phyloP scores from a whole-genome alignment of 495 filamentous ascomycete species.

The Xylaria intraflava region DNA sequence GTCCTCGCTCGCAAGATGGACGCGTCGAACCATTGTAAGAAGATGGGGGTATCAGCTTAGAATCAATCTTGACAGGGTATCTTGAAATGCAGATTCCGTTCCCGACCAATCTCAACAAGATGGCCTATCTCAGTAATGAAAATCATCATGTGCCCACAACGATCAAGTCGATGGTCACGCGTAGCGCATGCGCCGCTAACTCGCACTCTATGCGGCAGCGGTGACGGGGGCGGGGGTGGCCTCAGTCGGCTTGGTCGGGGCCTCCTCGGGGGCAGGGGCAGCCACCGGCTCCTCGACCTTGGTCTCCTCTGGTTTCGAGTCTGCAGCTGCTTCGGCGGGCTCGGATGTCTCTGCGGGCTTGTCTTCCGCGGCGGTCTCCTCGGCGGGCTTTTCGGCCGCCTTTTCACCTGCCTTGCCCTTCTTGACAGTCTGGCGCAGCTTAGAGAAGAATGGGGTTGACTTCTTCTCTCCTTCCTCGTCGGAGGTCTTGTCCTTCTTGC shows the following conservation, averaged over 20 bases:
- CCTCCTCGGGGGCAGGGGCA: constrained; percentile 27
- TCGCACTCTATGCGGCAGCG: constrained; percentile 42
- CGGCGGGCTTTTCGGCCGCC: constrained; percentile 47
- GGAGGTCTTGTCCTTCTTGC: constrained; percentile 45
- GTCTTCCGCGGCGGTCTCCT: constrained; percentile 33
- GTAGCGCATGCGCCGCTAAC: constrained; percentile 13
- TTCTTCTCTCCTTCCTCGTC: constrained; percentile 51
- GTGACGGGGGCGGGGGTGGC: constrained; percentile 35
- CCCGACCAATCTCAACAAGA: constrained; percentile 39
- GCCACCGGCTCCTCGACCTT: constrained; percentile 35
- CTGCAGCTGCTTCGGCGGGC: constrained; percentile 39
- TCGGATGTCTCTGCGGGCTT: constrained; percentile 49
- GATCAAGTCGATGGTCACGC: constrained; percentile 7
- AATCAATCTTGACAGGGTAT: constrained; percentile 48
- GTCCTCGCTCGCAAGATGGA: constrained; percentile 8
- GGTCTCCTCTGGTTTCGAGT: constrained; percentile 17
- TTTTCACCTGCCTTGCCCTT: constrained; percentile 39
- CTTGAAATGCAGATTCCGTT: constrained; percentile 51
- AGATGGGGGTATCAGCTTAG: constrained; percentile 42
- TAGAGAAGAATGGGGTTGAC: constrained; percentile 48
- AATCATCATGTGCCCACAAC: constrained; percentile 25
- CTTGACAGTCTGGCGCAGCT: constrained; percentile 52
- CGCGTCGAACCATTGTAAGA: constrained; percentile 18
- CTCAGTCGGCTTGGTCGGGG: constrained; percentile 30
- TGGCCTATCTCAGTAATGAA: constrained; percentile 25